phyloP scores from a whole-genome alignment of 1,284 basidiomycete genomes.

The Athelia sp. region DNA sequence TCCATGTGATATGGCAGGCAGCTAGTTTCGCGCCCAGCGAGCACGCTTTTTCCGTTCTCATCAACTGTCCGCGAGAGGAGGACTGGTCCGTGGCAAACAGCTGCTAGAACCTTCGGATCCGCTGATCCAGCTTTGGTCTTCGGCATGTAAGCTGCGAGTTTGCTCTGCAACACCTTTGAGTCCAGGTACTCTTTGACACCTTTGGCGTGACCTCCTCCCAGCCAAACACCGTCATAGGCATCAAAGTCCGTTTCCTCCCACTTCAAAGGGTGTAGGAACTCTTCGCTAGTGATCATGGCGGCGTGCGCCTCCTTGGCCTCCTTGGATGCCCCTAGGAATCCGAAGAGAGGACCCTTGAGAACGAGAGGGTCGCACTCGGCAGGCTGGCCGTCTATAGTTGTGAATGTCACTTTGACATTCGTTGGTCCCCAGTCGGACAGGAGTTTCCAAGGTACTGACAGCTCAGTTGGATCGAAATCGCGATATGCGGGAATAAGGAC shows the following conservation, averaged over 20 bases:
- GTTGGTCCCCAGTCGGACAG: not conserved
- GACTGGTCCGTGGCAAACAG: not conserved
- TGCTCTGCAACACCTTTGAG: not conserved
- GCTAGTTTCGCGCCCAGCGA: not conserved
- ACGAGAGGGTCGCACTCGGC: not conserved
- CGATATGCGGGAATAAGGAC: not conserved
- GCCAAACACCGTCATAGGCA: not conserved
- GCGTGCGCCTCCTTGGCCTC: not conserved
- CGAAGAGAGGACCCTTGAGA: not conserved
- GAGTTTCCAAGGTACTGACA: not conserved
- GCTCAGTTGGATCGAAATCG: not conserved
- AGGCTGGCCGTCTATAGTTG: not conserved
- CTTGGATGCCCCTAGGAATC: not conserved
- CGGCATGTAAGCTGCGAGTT: not conserved
- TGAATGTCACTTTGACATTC: not conserved
- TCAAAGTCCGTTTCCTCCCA: conserved; percentile 1
- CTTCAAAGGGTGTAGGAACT: not conserved
- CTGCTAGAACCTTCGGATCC: not conserved
- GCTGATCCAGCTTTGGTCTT: not conserved
- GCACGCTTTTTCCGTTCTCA: not conserved
- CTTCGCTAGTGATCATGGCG: not conserved
- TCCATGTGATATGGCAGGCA: not conserved
- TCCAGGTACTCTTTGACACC: not conserved
- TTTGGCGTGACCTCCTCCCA: not conserved
- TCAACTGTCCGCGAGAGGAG: not conserved